A percentile compares a stretch with the other conserved stretches of the same genome.
Conservation (phyloP, 2,329 filamentous ascomycete genomes). For the Aspergillus hortae region DNA sequence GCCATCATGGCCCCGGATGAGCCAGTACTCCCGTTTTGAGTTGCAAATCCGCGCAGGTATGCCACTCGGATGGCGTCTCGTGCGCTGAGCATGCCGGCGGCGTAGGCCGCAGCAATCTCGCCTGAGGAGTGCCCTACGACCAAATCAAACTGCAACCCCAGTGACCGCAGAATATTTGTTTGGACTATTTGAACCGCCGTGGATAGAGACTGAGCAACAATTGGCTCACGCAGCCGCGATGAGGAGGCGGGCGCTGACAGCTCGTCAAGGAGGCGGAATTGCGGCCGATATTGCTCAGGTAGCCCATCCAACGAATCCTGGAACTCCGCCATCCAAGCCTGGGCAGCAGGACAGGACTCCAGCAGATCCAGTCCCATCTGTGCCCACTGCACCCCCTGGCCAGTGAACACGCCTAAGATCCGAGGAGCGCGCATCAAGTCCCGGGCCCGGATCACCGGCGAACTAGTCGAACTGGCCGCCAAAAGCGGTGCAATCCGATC, state of each 20-base stretch:
- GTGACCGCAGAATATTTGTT: slow-evolving; percentile 22
- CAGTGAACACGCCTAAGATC: slow-evolving; percentile 18
- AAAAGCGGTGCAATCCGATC: too few relatives aligned
- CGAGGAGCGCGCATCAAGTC: slow-evolving; percentile 1
- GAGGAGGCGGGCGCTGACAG: slow-evolving; percentile 10
- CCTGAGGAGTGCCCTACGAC: slow-evolving; percentile 51
- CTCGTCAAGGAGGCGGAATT: slow-evolving; percentile 18
- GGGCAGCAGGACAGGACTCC: too few relatives aligned
- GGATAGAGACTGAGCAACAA: slow-evolving; percentile 23
- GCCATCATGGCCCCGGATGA: slow-evolving; percentile 32
- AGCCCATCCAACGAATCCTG: slow-evolving; percentile 4
- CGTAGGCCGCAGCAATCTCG: slow-evolving; percentile 52
- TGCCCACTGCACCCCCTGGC: slow-evolving; percentile 27
- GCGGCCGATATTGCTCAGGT: slow-evolving; percentile 16
- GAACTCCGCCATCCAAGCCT: too few relatives aligned
- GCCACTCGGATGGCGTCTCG: slow-evolving; percentile 44
- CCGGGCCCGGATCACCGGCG: too few relatives aligned
- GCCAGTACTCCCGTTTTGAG: not conserved
- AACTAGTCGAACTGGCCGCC: too few relatives aligned
- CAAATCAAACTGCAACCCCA: slow-evolving; percentile 33
- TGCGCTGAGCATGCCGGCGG: slow-evolving; percentile 43
- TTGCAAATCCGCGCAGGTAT: slow-evolving; percentile 25
- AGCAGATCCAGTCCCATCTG: slow-evolving; percentile 15
- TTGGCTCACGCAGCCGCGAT: slow-evolving; percentile 19
- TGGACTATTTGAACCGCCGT: slow-evolving; percentile 26